Conservation (phyloP, 306 rosid species). For the Medicago ruthenica region DNA sequence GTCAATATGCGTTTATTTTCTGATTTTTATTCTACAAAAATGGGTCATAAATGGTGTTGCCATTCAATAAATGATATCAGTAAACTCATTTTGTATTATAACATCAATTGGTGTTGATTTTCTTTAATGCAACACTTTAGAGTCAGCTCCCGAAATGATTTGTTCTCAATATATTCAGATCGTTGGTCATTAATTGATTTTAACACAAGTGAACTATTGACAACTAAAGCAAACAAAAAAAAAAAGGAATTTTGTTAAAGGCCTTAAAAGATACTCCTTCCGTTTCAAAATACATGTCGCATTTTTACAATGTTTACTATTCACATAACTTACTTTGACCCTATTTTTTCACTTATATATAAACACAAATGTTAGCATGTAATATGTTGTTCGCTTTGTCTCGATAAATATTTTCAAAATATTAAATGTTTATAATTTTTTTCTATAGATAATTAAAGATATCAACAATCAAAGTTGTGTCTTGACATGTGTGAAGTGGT, state of each 20-base stretch:
- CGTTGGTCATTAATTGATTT: not conserved
- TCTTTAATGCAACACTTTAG: not conserved
- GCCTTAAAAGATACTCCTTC: not conserved
- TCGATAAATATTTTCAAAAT: no score
- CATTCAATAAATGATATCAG: constrained; percentile 16
- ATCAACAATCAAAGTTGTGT: no score
- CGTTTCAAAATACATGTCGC: no score
- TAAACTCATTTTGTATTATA: constrained; percentile 24
- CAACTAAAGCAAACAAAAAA: not conserved
- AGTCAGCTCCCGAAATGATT: not conserved
- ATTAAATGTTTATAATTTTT: no score
- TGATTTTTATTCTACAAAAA: constrained; percentile 25
- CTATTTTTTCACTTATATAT: no score
- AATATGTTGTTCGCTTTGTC: no score
- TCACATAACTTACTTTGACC: no score
- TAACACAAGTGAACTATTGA: not conserved
- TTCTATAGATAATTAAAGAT: no score
- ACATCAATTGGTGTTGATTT: not conserved
- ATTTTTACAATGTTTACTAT: no score
- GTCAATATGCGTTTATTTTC: constrained; percentile 21
- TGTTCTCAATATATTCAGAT: not conserved
- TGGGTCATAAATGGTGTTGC: constrained; percentile 1
- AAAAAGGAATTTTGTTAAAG: not conserved
- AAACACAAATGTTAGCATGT: no score
- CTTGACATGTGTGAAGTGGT: no score